Base-by-base conservation (phyloP, 768 basidiomycete genomes). In the Baorangia bicolor region DNA sequence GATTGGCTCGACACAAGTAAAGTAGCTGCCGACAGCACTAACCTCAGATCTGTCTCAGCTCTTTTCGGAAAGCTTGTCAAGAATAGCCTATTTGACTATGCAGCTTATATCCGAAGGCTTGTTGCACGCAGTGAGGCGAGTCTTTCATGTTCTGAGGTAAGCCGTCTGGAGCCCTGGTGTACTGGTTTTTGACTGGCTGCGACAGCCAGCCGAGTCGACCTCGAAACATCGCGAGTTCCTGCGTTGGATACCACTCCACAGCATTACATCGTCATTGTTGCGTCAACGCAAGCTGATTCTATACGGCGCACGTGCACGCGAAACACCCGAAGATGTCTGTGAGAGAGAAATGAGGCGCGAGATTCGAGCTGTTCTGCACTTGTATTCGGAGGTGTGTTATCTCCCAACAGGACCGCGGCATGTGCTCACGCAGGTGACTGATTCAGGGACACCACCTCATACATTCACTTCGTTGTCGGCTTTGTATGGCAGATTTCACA, bases 1-100 rank as follows among this genome's bases (percentile, higher is more conserved):
- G 84, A 88, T 48, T 94, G 92, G 92, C 72, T 93, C 27, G 88
- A 93, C 64, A 75, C 75, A 1, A 86, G 80, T 11, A 81, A 84
- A 7, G 79, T 82, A 18, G 86, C 86, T 4, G 80, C 76, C 1
- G 82, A 90, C 30, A 53, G 67, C 14, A 71, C 70, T 7, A 88
- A 85, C 61, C 73, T 89, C 4, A 74, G 77, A 30, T 70, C 81
- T n/a, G 79, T 91, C 27, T 79, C 89, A 11, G 72, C 86, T 16
- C 72, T 93, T 8, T 90, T 84, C 51, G 90, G 85, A 4, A 85
- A 88, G 65, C 78, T 94, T 2, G 81, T 89, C 13, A 83, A 84
- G 65, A 72, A 75, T n/a, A 83, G 80, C 14, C 66, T 91, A 20
- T 92, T 92, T 67, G 87, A 86, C 9, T 92, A 90, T 61, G 76